Evolutionary conservation across 2,329 filamentous ascomycete species (phyloP).

Genomic region (Anthostomella pinea): DNA sequence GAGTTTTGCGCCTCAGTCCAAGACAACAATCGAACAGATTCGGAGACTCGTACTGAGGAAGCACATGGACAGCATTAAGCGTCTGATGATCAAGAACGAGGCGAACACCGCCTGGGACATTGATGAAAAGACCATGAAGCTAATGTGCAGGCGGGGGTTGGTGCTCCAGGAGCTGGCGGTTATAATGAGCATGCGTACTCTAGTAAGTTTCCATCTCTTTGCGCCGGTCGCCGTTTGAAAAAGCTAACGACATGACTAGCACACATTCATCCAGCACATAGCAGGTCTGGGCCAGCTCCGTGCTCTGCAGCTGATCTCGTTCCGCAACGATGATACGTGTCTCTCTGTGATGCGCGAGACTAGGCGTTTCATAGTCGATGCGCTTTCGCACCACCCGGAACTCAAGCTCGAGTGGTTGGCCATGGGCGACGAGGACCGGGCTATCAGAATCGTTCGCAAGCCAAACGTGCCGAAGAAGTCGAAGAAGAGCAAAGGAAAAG

Average conservation of each 20-base stretch:
- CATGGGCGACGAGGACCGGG: slow-evolving; percentile 47
- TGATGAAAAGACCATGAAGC: slow-evolving; percentile 50
- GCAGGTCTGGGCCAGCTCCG: slow-evolving; percentile 45
- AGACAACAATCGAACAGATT: slow-evolving; percentile 55
- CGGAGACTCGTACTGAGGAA: slow-evolving; percentile 54
- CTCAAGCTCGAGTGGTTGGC: slow-evolving; percentile 59
- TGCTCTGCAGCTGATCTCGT: slow-evolving; percentile 53
- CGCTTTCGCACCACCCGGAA: slow-evolving; percentile 51
- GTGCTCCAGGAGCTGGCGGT: slow-evolving; percentile 54
- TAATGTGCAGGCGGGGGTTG: slow-evolving; percentile 51
- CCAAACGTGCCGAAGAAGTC: slow-evolving; percentile 28
- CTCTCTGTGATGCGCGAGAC: slow-evolving; percentile 56
- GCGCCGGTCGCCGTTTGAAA: background rate
- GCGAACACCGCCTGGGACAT: slow-evolving; percentile 53
- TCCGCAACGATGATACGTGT: slow-evolving; percentile 56
- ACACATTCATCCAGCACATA: slow-evolving; percentile 55
- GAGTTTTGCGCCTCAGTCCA: slow-evolving; percentile 49
- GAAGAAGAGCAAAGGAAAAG: slow-evolving; percentile 34
- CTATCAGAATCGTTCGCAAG: slow-evolving; percentile 48
- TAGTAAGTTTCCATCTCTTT: slow-evolving; percentile 43
- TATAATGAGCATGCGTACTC: slow-evolving; percentile 50
- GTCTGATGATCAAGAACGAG: slow-evolving; percentile 61
- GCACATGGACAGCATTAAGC: slow-evolving; percentile 52
- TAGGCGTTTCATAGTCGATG: slow-evolving; percentile 57
- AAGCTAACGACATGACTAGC: slow-evolving; percentile 39